Evolutionary conservation across 306 rosid species (phyloP).

Genomic region (Quercus suber): DNA sequence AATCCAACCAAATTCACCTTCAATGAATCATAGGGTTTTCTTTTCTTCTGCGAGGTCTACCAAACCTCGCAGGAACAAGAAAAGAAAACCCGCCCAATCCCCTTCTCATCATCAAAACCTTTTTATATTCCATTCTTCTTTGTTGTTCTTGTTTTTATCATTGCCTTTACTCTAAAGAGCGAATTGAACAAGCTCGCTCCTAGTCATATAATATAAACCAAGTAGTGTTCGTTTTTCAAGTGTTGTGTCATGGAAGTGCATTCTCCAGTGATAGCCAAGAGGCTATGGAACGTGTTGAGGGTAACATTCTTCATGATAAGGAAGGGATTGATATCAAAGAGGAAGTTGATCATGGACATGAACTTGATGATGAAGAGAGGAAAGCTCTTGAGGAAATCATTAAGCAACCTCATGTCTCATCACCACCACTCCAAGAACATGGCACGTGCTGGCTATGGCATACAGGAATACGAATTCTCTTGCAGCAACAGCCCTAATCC

Average conservation of each 20-base stretch:
- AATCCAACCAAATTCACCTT: slow-evolving; percentile 24
- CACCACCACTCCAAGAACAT: slow-evolving; percentile 17
- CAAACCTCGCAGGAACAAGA: slow-evolving; percentile 40
- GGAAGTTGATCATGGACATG: slow-evolving; percentile 53
- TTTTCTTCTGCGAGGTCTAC: slow-evolving; percentile 42
- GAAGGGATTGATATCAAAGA: slow-evolving; percentile 48
- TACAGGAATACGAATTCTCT: slow-evolving; percentile 50
- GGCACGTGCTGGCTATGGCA: slow-evolving; percentile 27
- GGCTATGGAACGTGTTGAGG: slow-evolving; percentile 48
- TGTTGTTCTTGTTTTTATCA: neutral
- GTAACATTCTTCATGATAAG: slow-evolving; percentile 46
- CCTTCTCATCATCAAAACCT: neutral
- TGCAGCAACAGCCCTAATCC: slow-evolving; percentile 50
- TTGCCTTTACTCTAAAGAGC: neutral
- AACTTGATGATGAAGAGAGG: slow-evolving; percentile 56
- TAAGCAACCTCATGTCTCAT: slow-evolving; percentile 39
- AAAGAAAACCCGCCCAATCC: slow-evolving; percentile 33
- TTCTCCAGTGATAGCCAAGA: slow-evolving; percentile 29
- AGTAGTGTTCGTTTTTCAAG: neutral
- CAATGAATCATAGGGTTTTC: slow-evolving; percentile 31
- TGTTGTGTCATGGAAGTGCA: slow-evolving; percentile 23
- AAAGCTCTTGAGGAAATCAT: slow-evolving; percentile 37
- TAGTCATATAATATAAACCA: neutral
- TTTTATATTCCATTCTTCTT: neutral
- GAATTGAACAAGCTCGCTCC: neutral